These are phyloP conservation scores for Oryza officinalis DNA, from an alignment of 176 grass and related monocot species.

Conservation along the genomic window DNA sequence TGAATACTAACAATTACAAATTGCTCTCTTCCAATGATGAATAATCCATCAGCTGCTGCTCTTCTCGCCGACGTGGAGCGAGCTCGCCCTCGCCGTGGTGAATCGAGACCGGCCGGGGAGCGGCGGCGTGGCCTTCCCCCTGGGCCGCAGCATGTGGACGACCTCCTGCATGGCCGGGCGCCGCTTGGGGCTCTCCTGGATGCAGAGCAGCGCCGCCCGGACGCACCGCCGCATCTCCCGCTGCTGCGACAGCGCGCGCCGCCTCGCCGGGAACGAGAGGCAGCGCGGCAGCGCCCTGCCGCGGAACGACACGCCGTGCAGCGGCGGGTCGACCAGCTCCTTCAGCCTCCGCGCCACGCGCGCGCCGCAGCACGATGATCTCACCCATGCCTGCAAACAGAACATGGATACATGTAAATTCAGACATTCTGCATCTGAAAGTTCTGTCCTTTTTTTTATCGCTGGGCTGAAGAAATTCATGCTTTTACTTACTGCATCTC, in stretches of 20 bases:
- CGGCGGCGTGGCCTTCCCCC: neutral
- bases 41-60: neutral
- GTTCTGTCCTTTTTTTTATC: too few species aligned
- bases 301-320: neutral
- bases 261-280: constrained; percentile 12
- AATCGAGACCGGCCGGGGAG: neutral
- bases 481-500: too few species aligned
- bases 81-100: neutral
- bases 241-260: neutral
- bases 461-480: too few species aligned
- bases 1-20: too few species aligned
- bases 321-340: neutral
- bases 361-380: neutral
- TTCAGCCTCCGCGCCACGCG: neutral
- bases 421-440: too few species aligned
- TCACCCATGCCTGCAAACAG: neutral
- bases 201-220: constrained; percentile 1
- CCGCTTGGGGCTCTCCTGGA: neutral
- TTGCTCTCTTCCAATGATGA: too few species aligned
- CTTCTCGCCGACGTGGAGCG: too few species aligned
- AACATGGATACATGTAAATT: too few species aligned
- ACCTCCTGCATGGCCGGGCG: neutral
- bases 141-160: neutral
- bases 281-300: neutral
- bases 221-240: neutral